Conservation (phyloP, 768 basidiomycete species). For the Ephemerocybe angulata region DNA sequence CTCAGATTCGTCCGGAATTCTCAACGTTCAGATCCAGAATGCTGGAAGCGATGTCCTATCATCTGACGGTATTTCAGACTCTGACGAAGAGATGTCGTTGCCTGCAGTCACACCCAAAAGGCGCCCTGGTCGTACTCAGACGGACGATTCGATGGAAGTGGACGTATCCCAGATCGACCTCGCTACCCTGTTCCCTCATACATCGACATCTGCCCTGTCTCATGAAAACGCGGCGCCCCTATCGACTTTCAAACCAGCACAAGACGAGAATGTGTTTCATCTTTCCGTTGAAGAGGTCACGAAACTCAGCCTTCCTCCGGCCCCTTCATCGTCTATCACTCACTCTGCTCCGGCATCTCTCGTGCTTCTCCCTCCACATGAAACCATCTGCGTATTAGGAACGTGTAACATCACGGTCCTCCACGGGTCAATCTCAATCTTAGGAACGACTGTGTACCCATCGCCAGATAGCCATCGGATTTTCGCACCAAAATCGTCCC, state of each 20-base stretch:
- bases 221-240: constrained; percentile 18
- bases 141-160: constrained; percentile 47
- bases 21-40: constrained; percentile 2
- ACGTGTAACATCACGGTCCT: constrained; percentile 58
- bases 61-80: constrained; percentile 7
- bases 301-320: constrained; percentile 23
- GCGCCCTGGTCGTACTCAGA: constrained; percentile 60
- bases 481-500: constrained; percentile 78
- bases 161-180: constrained; percentile 31
- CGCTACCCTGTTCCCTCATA: constrained; percentile 16
- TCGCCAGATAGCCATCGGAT: constrained; percentile 43
- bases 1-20: background rate
- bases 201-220: background rate
- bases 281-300: constrained; percentile 37
- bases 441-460: constrained; percentile 48
- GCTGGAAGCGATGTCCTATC: background rate
- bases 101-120: constrained; percentile 27
- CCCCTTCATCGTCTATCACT: constrained; percentile 4
- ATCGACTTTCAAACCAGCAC: constrained; percentile 49
- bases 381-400: constrained; percentile 69
- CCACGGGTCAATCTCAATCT: constrained; percentile 54
- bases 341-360: constrained; percentile 28
- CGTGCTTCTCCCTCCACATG: constrained; percentile 41
- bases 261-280: constrained; percentile 42
- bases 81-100: background rate